phyloP scores from a whole-genome alignment of 352 stramenopile genomes.

The Phytophthora quininea region DNA sequence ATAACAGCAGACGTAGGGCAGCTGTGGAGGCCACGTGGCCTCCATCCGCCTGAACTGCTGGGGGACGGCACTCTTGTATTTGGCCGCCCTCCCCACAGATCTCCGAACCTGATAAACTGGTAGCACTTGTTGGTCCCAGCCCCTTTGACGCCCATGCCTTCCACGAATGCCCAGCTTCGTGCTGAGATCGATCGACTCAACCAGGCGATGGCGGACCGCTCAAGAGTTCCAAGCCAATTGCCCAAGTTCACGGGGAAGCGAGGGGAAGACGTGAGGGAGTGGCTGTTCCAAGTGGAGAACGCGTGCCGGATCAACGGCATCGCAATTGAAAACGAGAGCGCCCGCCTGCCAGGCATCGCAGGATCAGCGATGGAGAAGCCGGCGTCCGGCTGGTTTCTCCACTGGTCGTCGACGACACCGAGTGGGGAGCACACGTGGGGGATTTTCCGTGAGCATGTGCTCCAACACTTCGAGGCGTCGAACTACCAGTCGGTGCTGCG shows the following conservation, averaged over 20 bases:
- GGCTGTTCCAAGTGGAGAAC: conserved; percentile 2
- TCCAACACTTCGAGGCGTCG: neutral
- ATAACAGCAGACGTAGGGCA: conserved; percentile 1
- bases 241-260: neutral
- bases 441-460: conserved; percentile 4
- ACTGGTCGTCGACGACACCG: neutral
- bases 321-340: neutral
- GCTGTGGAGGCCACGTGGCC: neutral
- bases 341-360: conserved; percentile 3
- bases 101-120: neutral
- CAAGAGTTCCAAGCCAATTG: neutral
- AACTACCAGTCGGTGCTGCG: neutral
- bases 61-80: neutral
- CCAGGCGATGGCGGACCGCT: neutral
- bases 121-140: neutral
- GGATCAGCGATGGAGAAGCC: neutral
- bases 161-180: neutral
- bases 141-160: neutral
- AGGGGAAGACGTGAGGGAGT: neutral
- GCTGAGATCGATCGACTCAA: no score
- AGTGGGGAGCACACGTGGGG: conserved; percentile 2
- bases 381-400: neutral
- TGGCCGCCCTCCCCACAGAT: no score
- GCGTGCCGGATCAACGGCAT: conserved; percentile 10
- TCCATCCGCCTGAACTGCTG: neutral